Conservation (phyloP, 1,284 basidiomycete species). For the Earliella scabrosa region DNA sequence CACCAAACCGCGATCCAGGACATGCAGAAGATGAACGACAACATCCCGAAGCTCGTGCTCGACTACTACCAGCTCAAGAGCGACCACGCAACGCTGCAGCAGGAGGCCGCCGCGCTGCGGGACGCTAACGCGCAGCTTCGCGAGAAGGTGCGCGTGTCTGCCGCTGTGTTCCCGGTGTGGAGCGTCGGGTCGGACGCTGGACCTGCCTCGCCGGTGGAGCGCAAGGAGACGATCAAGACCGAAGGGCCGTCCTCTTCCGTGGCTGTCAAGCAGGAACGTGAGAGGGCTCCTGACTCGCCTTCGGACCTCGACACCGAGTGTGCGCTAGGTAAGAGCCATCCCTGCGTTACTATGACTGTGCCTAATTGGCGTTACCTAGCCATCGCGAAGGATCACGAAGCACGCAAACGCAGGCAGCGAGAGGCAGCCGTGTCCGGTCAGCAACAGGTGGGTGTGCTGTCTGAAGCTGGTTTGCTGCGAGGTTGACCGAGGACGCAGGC, state of each 20-base stretch:
- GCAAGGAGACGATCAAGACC: background rate
- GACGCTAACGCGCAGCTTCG: constrained; percentile 15
- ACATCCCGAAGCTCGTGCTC: constrained; percentile 10
- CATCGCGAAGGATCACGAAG: background rate
- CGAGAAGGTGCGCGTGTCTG: constrained; percentile 7
- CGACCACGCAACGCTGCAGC: constrained; percentile 1
- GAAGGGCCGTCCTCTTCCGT: background rate
- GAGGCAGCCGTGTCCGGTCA: background rate
- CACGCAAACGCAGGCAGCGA: constrained; percentile 5
- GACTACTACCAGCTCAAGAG: constrained; percentile 10
- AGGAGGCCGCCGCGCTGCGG: constrained; percentile 6
- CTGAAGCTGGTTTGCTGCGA: no score
- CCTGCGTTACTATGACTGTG: background rate
- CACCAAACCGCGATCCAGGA: constrained; percentile 2
- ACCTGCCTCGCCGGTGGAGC: background rate
- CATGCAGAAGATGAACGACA: constrained; percentile 4
- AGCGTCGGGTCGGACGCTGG: no score
- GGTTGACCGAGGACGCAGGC: no score
- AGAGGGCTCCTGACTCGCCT: background rate
- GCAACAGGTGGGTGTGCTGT: background rate
- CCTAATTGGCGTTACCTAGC: background rate
- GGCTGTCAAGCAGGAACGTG: background rate
- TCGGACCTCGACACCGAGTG: background rate
- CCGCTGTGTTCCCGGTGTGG: no score
- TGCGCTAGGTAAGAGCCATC: background rate